Base-by-base conservation (phyloP, 768 basidiomycete genomes). In the Trichaptum fuscoviolaceum region DNA sequence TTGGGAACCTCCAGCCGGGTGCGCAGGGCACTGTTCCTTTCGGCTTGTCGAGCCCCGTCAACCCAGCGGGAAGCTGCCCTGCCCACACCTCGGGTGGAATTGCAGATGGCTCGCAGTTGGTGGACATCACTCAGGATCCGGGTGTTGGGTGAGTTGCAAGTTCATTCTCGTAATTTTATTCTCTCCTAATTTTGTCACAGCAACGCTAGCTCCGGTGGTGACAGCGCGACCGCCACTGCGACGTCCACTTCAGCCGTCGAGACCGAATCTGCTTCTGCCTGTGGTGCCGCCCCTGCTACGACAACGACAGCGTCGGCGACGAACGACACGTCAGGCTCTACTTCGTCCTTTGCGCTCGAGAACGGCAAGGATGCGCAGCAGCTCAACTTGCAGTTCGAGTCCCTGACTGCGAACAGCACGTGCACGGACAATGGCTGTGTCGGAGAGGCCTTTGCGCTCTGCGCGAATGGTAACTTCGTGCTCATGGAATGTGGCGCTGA, bases 1-100 rank as follows among this genome's bases (percentile, higher is more conserved):
- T 81, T 62, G 81, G 81, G 36, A 79, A 80, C 58, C 66, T 77
- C 59, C 67, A 74, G 10, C 77, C 81, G 36, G 86, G 86, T 24
- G 73, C 68, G 8, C 36, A 72, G 2, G 86, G 84, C 35, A 87
- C 86, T 23, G 82, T 85, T 66, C 85, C 86, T 9, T 81, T 86
- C 63, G 84, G 84, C 61, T 71, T 76, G 62, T 77, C 67, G 18
- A 69, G 76, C 7, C 72, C 78, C 1, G 64, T 85, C 36, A 77
- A 70, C 68, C 83, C 85, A 26, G 72, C 81, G 6, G 84, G 84
- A 20, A 83, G 83, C n/a, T 85, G 85, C 73, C 80, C 80, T 34
- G 85, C 84, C 8, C 72, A 84, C 67, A 73, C 83, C 12, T 67
- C 62, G n/a, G 86, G 83, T 3, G 80, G 83, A 62, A 78, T 87